Conservation (phyloP, 139 green algal genomes). For the Raphidocelis subcapitata region DNA sequence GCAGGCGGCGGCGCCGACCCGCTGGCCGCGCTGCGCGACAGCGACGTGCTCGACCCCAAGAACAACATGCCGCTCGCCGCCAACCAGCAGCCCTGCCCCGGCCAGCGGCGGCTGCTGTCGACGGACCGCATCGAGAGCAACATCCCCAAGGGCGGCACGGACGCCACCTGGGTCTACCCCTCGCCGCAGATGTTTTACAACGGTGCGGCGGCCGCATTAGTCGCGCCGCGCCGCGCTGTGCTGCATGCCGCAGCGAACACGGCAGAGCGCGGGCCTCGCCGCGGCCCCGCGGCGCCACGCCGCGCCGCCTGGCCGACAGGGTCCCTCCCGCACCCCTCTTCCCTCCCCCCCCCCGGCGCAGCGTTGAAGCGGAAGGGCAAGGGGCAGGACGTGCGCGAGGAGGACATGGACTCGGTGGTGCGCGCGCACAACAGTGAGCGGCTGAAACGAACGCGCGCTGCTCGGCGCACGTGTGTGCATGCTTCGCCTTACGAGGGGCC, state of each 20-base stretch:
- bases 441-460: too few relatives aligned
- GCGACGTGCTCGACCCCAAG: constrained; percentile 65
- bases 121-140: constrained; percentile 66
- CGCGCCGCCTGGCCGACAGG: too few relatives aligned
- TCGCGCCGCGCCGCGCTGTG: too few relatives aligned
- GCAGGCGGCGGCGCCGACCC: constrained; percentile 7
- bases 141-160: constrained; percentile 92
- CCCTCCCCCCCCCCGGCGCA: constrained; percentile 27
- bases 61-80: constrained; percentile 93
- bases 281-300: too few relatives aligned
- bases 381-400: constrained; percentile 84
- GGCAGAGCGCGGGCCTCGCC: too few relatives aligned
- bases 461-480: too few relatives aligned
- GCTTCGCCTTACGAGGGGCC: neutral
- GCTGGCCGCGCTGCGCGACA: constrained; percentile 29
- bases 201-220: constrained; percentile 44
- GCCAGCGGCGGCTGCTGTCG: constrained; percentile 79
- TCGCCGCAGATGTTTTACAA: constrained; percentile 99
- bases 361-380: constrained; percentile 93
- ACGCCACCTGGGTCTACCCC: constrained; percentile 86
- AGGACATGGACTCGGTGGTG: constrained; percentile 90
- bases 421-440: constrained; percentile 81
- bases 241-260: too few relatives aligned
- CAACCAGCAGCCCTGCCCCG: constrained; percentile 85
- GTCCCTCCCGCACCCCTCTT: too few relatives aligned